Conservation (phyloP, 1,139 yeast genomes). For the Kurtzmaniella quercitrusa region DNA sequence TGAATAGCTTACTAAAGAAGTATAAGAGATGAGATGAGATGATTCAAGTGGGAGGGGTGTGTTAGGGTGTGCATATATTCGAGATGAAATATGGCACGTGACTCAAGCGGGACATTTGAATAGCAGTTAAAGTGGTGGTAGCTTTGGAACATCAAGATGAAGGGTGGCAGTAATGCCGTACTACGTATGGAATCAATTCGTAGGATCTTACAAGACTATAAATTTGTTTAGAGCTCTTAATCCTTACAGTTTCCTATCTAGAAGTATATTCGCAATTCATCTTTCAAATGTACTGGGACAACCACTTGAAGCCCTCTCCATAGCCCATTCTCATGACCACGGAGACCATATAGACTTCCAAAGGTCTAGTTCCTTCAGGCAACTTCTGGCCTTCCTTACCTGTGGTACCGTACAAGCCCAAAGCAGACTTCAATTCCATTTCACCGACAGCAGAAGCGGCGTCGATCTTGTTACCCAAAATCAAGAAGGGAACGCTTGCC, state of each 20-base stretch:
- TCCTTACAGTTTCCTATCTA: neutral
- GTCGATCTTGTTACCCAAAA: conserved; percentile 96
- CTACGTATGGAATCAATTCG: too few relatives aligned
- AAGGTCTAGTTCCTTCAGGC: conserved; percentile 79
- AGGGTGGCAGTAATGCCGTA: too few relatives aligned
- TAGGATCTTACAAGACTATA: neutral
- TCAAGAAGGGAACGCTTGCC: conserved; percentile 81
- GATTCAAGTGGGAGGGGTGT: neutral
- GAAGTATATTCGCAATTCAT: neutral
- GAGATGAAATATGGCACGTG: too few relatives aligned
- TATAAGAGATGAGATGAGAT: conserved; percentile 1
- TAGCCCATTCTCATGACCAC: conserved; percentile 97
- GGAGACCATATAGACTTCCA: conserved; percentile 95
- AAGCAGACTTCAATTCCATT: conserved; percentile 86
- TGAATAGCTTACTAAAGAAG: neutral
- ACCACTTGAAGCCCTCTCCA: conserved; percentile 95
- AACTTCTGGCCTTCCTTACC: conserved; percentile 77
- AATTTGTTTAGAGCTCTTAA: too few relatives aligned
- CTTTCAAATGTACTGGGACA: conserved; percentile 78
- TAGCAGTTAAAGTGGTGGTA: too few relatives aligned
- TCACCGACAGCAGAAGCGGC: conserved; percentile 92
- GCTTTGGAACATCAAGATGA: too few relatives aligned
- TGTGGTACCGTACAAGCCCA: conserved; percentile 81
- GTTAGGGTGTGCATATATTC: neutral
- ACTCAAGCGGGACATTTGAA: too few relatives aligned